Base-by-base conservation (phyloP, 2,329 filamentous ascomycete genomes). In the Colletotrichum endophyticum region DNA sequence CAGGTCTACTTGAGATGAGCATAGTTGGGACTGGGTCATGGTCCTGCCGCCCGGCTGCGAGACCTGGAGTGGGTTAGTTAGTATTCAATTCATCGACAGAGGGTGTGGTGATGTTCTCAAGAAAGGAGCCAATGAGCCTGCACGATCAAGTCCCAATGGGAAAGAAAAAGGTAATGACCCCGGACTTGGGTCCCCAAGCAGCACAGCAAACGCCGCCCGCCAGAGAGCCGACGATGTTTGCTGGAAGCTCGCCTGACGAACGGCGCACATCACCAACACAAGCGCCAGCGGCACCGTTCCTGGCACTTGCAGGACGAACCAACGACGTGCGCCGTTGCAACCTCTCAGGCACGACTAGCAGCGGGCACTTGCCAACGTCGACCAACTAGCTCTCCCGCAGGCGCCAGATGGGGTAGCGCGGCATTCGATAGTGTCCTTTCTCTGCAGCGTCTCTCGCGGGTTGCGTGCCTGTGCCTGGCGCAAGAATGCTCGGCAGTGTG, bases 41-140 rank as follows among this genome's bases (percentile, higher is more conserved):
- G 61, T n/a, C 22, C 71, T 75, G 75, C 66, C 72, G 75, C 72
- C 64, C 53, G 53, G n/a, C 59, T 66, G 16, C 16, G 69, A 44
- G 44, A 49, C 39, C 36, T 32, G 28, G 53, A 57, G 69, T 61
- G 19, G n/a, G 44, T 22, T 49, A n/a, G 39, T 44, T 44, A 49
- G 44, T 49, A 49, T 22, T 49, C 44, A 8, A 3, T 56, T 28
- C 59, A n/a, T 72, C 36, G 70, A 28, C 70, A 68, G 63, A 76
- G 71, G 72, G 72, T 77, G 75, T 71, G 66, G 49, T 77, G 75
- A 75, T 76, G 74, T 67, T 30, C 22, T 28, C 30, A 6, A 15
- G 19, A 25, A 56, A 44, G 13, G 27, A 32, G 56, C 71, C 75
- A 77, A 63, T 77, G 30, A 53, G 25, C 22, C 13, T 8, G 39